Conservation (phyloP, 495 filamentous ascomycete species). For the Poronia punctata region DNA sequence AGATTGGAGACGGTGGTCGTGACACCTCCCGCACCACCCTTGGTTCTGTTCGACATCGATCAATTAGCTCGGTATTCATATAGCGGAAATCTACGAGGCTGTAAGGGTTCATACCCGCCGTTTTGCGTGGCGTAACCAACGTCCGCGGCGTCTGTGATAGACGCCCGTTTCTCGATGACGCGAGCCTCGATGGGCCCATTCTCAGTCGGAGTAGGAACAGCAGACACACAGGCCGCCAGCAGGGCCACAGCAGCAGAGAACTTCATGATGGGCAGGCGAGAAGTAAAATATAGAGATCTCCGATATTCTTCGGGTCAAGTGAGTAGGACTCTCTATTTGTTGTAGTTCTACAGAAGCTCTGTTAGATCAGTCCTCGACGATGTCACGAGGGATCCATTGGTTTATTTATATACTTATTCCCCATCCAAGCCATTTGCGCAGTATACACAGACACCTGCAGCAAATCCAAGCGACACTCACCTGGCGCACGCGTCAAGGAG, state of each 20-base stretch:
- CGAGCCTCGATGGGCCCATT: conserved; percentile 45
- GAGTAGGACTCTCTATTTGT: no score
- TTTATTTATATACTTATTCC: no score
- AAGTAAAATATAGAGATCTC: background rate
- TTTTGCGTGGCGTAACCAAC: conserved; percentile 24
- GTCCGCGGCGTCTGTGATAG: conserved; percentile 24
- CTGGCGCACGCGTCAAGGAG: background rate
- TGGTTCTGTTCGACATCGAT: conserved; percentile 38
- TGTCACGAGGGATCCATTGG: no score
- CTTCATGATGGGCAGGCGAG: conserved; percentile 14
- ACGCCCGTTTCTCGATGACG: conserved; percentile 39
- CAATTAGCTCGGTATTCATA: no score
- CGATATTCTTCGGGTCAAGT: no score
- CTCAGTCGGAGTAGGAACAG: conserved; percentile 30
- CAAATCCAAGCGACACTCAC: background rate
- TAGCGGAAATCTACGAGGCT: background rate
- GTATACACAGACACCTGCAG: no score
- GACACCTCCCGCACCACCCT: conserved; percentile 52
- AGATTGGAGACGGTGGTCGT: conserved; percentile 54
- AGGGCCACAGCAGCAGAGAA: conserved; percentile 13
- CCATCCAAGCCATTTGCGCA: no score
- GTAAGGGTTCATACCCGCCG: conserved; percentile 8
- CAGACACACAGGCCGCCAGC: conserved; percentile 15
- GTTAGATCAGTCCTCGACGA: no score
- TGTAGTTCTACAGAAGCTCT: no score